A percentile compares a stretch with the other conserved stretches of the same genome.
Conservation (phyloP, 257 asterid species). For the Salvia miltiorrhiza region DNA sequence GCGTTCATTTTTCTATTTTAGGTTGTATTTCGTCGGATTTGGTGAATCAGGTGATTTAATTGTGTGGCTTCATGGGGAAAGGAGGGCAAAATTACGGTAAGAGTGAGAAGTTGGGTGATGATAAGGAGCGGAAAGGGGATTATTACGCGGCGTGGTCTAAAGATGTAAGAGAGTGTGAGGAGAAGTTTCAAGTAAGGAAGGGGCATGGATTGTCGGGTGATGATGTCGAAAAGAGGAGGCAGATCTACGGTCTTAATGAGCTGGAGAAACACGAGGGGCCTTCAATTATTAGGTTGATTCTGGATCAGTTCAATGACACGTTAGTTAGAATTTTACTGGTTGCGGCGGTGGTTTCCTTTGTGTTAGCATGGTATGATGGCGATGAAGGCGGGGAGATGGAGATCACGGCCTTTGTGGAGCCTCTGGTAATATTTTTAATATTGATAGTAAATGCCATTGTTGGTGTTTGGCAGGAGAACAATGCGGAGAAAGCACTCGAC, state of each 20-base stretch:
- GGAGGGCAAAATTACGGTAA: conserved; percentile 71
- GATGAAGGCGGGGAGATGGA: conserved; percentile 95
- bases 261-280: conserved; percentile 97
- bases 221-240: conserved; percentile 69
- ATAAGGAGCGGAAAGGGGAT: conserved; percentile 32
- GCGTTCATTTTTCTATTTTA: not conserved
- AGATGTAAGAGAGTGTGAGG: conserved; percentile 83
- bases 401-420: conserved; percentile 98
- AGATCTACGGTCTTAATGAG: conserved; percentile 81
- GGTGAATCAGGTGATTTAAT: conserved; percentile 21
- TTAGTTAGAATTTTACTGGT: conserved; percentile 83
- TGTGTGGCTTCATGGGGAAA: conserved; percentile 66
- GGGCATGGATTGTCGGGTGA: conserved; percentile 58
- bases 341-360: conserved; percentile 95
- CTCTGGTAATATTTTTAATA: conserved; percentile 85
- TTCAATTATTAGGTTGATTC: conserved; percentile 65
- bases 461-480: conserved; percentile 99
- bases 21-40: conserved; percentile 27
- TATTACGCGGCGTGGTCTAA: conserved; percentile 66
- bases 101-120: conserved; percentile 35
- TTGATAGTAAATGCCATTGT: conserved; percentile 93
- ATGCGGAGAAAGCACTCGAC: conserved; percentile 97
- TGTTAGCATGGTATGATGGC: conserved; percentile 93
- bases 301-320: conserved; percentile 95
- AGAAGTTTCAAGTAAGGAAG: conserved; percentile 50